phyloP scores from a whole-genome alignment of 495 filamentous ascomycete genomes.

The Tirmania nivea region DNA sequence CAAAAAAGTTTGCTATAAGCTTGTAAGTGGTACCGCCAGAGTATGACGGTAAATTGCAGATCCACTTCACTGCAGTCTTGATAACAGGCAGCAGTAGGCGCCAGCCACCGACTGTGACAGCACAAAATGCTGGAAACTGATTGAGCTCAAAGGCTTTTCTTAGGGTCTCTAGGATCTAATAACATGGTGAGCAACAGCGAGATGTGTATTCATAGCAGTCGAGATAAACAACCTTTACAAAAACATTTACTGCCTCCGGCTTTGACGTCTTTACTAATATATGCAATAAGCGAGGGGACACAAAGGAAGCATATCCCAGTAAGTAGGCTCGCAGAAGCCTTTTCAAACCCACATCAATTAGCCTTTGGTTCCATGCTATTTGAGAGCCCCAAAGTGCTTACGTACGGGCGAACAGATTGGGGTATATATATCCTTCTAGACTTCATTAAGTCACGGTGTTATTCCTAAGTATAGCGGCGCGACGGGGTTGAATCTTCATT shows the following conservation, averaged over 20 bases:
- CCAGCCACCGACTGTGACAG: constrained; percentile 49
- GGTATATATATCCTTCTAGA: too few relatives aligned
- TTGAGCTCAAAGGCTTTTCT: constrained; percentile 27
- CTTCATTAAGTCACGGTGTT: too few relatives aligned
- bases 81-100: constrained; percentile 37
- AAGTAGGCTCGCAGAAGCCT: constrained; percentile 55
- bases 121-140: constrained; percentile 70
- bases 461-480: too few relatives aligned
- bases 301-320: constrained; percentile 49
- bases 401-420: too few relatives aligned
- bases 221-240: too few relatives aligned
- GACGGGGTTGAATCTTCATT: too few relatives aligned
- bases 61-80: background rate
- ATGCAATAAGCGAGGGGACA: constrained; percentile 42
- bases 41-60: too few relatives aligned
- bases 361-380: too few relatives aligned
- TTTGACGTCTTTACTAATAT: constrained; percentile 30
- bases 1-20: background rate
- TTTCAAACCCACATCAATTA: constrained; percentile 3
- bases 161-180: constrained; percentile 14
- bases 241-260: constrained; percentile 15
- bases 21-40: background rate
- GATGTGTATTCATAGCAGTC: too few relatives aligned
- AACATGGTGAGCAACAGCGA: too few relatives aligned
- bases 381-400: too few relatives aligned